Evolutionary conservation across 306 rosid species (phyloP).

Genomic region (Vicia sativa): DNA sequence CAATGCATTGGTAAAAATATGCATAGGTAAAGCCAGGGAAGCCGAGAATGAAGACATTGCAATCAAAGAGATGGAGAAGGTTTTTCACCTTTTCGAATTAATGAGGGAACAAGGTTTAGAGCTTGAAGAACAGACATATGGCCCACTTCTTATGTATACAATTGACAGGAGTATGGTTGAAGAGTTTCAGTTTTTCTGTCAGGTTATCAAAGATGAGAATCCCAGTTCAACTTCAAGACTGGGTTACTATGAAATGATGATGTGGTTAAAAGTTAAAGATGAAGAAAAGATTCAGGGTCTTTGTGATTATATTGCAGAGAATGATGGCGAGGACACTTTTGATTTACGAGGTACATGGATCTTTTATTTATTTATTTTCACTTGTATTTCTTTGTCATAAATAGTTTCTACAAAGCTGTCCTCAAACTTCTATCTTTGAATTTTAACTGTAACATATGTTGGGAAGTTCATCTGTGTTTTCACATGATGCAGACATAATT

Average conservation of each 20-base stretch:
- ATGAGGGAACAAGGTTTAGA: conserved; percentile 71
- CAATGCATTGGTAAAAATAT: conserved; percentile 54
- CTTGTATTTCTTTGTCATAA: conserved; percentile 20
- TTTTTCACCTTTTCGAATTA: conserved; percentile 53
- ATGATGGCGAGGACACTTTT: conserved; percentile 45
- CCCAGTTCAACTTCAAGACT: conserved; percentile 54
- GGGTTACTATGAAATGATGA: conserved; percentile 83
- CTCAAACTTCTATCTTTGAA: conserved; percentile 29
- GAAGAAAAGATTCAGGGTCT: conserved; percentile 70
- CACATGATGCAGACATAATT: conserved; percentile 30
- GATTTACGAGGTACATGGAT: conserved; percentile 59
- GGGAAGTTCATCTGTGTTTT: conserved; percentile 18
- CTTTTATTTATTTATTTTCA: background rate
- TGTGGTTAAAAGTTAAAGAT: conserved; percentile 63
- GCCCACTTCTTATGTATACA: conserved; percentile 63
- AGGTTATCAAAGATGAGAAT: conserved; percentile 54
- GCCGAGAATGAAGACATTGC: conserved; percentile 52
- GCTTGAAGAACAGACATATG: conserved; percentile 65
- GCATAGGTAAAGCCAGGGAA: conserved; percentile 62
- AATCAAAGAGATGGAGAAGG: conserved; percentile 57
- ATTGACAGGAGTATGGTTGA: conserved; percentile 69
- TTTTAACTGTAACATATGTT: conserved; percentile 29
- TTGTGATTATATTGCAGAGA: conserved; percentile 50
- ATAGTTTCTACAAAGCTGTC: conserved; percentile 26
- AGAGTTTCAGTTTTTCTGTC: conserved; percentile 64